Conservation (phyloP, 1,284 basidiomycete species). For the Cryptococcus sp. region DNA sequence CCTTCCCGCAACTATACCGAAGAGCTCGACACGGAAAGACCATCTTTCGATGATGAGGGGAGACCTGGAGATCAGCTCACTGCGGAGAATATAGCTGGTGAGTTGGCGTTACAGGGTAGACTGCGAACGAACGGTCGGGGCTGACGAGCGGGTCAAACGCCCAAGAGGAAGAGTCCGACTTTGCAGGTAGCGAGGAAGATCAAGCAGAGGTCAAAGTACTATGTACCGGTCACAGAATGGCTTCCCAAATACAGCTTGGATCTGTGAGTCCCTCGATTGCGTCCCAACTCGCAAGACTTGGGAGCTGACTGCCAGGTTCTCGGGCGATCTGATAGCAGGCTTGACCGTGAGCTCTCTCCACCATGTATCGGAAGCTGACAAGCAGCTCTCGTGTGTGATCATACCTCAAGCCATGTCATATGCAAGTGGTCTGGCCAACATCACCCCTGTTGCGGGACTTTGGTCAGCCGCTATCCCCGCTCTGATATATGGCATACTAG, state of each 20-base stretch:
- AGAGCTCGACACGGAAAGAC: not conserved
- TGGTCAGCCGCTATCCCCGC: constrained; percentile 78
- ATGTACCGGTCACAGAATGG: constrained; percentile 56
- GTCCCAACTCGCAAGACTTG: not conserved
- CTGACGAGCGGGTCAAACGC: too few species aligned
- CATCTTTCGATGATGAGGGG: not conserved
- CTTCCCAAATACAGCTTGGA: constrained; percentile 72
- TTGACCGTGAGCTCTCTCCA: constrained; percentile 53
- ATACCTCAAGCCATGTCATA: constrained; percentile 89
- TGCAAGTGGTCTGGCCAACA: constrained; percentile 73
- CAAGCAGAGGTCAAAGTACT: constrained; percentile 45
- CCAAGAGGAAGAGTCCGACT: constrained; percentile 5
- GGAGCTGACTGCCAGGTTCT: constrained; percentile 52
- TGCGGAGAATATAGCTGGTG: not conserved
- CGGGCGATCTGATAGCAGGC: constrained; percentile 76
- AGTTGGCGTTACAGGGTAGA: not conserved
- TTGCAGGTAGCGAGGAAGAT: constrained; percentile 30
- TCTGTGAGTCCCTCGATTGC: constrained; percentile 51
- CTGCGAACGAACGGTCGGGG: not conserved
- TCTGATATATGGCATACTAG: constrained; percentile 75
- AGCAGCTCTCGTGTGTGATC: constrained; percentile 68
- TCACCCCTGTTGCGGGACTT: constrained; percentile 75
- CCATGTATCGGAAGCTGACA: constrained; percentile 1
- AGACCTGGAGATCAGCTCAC: too few species aligned
- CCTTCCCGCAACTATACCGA: constrained; percentile 3